These are phyloP conservation scores for Stagonosporopsis vannaccii DNA, from an alignment of 2,329 filamentous ascomycete genomes.

Conservation along the genomic window DNA sequence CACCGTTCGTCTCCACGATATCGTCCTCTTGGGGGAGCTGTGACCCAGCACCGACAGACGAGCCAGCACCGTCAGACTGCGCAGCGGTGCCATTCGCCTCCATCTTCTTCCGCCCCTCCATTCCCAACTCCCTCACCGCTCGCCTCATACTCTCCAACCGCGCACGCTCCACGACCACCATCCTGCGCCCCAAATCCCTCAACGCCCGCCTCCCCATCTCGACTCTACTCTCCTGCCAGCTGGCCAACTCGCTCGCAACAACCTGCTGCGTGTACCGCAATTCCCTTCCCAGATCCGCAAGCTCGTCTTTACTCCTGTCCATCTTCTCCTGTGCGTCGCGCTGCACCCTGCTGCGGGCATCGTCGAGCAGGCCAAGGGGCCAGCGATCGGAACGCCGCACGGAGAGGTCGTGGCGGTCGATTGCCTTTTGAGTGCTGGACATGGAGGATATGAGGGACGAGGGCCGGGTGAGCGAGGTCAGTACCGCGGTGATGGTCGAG, in stretches of 20 bases:
- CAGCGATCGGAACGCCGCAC: constrained; percentile 78
- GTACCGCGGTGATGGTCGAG: constrained; percentile 81
- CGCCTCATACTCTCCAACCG: constrained; percentile 81
- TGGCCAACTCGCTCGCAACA: constrained; percentile 88
- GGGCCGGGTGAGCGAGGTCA: constrained; percentile 80
- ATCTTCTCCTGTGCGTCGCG: constrained; percentile 86
- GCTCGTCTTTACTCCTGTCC: constrained; percentile 71
- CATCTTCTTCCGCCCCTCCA: neutral
- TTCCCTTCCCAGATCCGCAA: constrained; percentile 78
- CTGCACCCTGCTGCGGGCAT: constrained; percentile 81
- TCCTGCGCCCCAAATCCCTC: constrained; percentile 75
- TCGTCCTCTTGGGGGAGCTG: neutral
- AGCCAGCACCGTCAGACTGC: neutral
- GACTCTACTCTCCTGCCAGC: constrained; percentile 91
- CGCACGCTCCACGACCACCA: constrained; percentile 81
- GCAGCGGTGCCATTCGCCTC: neutral
- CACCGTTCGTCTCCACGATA: neutral
- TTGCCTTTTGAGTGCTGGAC: constrained; percentile 73
- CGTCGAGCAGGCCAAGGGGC: constrained; percentile 84
- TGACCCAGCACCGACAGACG: neutral
- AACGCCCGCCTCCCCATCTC: constrained; percentile 77
- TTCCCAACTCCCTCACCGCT: constrained; percentile 68
- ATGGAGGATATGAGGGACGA: constrained; percentile 80
- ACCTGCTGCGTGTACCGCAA: constrained; percentile 92
- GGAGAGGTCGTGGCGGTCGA: constrained; percentile 79